These are phyloP conservation scores for Thielaviopsis ethacetica DNA, from an alignment of 2,329 filamentous ascomycete genomes.

Conservation along the genomic window DNA sequence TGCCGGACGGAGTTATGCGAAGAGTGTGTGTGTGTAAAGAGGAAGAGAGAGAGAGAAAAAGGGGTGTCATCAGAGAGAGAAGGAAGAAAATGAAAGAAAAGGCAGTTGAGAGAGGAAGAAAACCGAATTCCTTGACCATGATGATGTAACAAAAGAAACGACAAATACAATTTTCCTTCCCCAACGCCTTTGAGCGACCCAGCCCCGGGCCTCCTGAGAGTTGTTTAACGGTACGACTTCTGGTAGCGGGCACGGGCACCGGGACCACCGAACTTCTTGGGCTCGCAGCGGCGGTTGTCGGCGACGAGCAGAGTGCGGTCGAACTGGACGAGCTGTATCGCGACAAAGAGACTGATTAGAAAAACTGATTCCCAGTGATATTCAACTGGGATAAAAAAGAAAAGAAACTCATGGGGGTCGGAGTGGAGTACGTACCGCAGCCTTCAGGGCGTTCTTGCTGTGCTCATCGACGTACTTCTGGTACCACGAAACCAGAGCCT, in stretches of 20 bases:
- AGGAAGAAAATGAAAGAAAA: constrained; percentile 11
- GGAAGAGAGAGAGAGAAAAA: not conserved
- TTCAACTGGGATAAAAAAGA: not conserved
- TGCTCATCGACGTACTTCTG: constrained; percentile 99
- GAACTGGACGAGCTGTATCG: constrained; percentile 58
- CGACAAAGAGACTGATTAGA: constrained; percentile 46
- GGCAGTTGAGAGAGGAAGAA: constrained; percentile 12
- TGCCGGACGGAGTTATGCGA: not conserved
- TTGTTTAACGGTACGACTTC: constrained; percentile 92
- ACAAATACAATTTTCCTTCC: constrained; percentile 13
- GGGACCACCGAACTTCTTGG: constrained; percentile 93
- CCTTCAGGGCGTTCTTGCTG: constrained; percentile 85
- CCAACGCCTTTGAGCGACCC: constrained; percentile 12
- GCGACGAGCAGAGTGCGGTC: constrained; percentile 95
- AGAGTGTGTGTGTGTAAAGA: not conserved
- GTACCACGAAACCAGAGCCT: constrained; percentile 69
- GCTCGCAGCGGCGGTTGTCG: constrained; percentile 97
- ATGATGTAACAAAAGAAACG: constrained; percentile 13
- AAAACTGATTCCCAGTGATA: constrained; percentile 1
- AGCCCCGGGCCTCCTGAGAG: constrained; percentile 11
- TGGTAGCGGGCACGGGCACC: constrained; percentile 95
- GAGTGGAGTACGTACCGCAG: constrained; percentile 10
- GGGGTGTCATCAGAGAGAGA: constrained; percentile 2
- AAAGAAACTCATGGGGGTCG: not conserved
- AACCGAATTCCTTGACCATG: constrained; percentile 13